Evolutionary conservation across 2,329 filamentous ascomycete genomes (phyloP).

Genomic region (Diaporthe sp.): DNA sequence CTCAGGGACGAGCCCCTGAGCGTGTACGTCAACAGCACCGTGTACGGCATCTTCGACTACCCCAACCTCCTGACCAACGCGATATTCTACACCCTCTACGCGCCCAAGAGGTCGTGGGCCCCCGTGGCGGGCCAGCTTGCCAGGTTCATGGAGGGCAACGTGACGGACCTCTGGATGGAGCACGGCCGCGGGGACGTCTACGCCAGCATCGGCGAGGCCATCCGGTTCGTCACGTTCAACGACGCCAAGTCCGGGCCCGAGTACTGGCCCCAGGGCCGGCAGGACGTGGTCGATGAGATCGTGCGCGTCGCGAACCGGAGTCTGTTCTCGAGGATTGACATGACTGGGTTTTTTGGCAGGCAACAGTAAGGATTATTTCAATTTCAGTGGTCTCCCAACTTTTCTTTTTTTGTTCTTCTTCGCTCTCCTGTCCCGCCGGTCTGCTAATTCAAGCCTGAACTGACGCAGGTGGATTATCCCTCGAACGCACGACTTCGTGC

Average conservation of each 20-base stretch:
- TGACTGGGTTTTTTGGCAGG: constrained; percentile 48
- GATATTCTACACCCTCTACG: constrained; percentile 56
- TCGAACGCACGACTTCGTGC: constrained; percentile 48
- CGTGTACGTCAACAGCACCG: constrained; percentile 58
- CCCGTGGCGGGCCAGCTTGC: constrained; percentile 52
- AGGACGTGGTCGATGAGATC: constrained; percentile 52
- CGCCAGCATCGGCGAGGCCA: constrained; percentile 47
- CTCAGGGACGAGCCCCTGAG: constrained; percentile 55
- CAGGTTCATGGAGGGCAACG: constrained; percentile 54
- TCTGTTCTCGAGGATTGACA: constrained; percentile 48
- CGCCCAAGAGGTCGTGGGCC: constrained; percentile 52
- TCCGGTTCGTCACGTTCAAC: constrained; percentile 49
- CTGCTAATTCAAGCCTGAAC: background rate
- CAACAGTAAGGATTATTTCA: constrained; percentile 44
- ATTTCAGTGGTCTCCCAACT: too few species aligned
- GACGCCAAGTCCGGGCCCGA: constrained; percentile 49
- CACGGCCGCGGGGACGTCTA: constrained; percentile 47
- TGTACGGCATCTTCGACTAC: constrained; percentile 56
- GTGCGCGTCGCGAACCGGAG: constrained; percentile 50
- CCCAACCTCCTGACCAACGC: constrained; percentile 52
- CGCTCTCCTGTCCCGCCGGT: background rate
- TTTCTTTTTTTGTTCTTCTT: too few species aligned
- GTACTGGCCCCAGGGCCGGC: constrained; percentile 52
- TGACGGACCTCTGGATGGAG: constrained; percentile 52
- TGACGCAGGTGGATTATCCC: constrained; percentile 44